Evolutionary conservation across 2,329 filamentous ascomycete genomes (phyloP), one percentile per base, ranked within the genome.

Genomic region (Aspergillus luchuensis): DNA sequence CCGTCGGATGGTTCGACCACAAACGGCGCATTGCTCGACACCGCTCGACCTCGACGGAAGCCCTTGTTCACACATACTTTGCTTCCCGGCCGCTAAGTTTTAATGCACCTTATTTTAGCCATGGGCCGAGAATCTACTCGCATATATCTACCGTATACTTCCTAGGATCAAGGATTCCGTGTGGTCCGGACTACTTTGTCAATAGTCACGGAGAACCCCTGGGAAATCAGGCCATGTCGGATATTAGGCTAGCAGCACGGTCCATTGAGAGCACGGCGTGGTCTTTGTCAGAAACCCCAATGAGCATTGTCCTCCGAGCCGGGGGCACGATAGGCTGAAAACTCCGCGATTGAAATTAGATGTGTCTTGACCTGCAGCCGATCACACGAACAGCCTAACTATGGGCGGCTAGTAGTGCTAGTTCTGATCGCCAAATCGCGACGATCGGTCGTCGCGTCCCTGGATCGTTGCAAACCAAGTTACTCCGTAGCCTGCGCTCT

Each of bases 291-390:
- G 23, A 39, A 56, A 30, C 41, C 53, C 62, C 43, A 59, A 51
- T 54, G 53, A 33, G 36, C 59, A 64, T 62, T 58, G 62, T 62
- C 51, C 45, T 38, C 38, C 36, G 21, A 38, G 36, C 17, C 56
- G 58, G 33, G 30, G 57, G 60, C 36, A 38, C 61, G 61, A 61
- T 61, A 61, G 61, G 61, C 50, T 17, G 39, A 41, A 28, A 55
- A 55, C 53, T 21, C 43, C 48, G 54, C 55, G 58, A 57, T 33
- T 58, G 45, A 63, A 60, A 66, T 66, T 56, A 59, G 66, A 67
- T 60, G 59, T 63, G 60, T 67, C 63, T 49, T 47, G n/a, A 61
- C 53, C 50, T 63, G 62, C 59, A 59, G 63, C 54, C 59, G 59
- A 65, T 61, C 60, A 59, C 58, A 61, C 57, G 39, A 56, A 56